Percentiles rank a stretch among this genome's conserved stretches.
Evolutionary conservation across 768 basidiomycete species (phyloP).

Genomic region (Grammothele lineata): DNA sequence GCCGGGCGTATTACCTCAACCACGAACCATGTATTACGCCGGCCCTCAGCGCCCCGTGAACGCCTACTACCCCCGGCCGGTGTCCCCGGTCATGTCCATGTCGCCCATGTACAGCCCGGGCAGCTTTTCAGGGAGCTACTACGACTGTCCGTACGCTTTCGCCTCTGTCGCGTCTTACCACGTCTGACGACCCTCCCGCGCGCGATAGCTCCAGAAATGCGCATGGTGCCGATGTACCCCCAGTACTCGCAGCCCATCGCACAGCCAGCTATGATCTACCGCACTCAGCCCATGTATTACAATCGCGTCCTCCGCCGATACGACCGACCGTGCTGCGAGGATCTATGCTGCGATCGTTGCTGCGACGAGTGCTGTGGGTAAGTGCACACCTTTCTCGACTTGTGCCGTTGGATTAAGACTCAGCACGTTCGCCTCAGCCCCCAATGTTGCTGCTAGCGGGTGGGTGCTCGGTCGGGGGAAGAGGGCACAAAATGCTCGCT

Average conservation of each 20-base stretch:
- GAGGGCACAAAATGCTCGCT: no score
- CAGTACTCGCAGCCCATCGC: slow-evolving; percentile 22
- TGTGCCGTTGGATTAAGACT: background rate
- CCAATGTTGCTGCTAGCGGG: slow-evolving; percentile 4
- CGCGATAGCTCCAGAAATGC: slow-evolving; percentile 24
- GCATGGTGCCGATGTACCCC: slow-evolving; percentile 18
- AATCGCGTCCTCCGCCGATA: slow-evolving; percentile 8
- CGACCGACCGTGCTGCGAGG: slow-evolving; percentile 14
- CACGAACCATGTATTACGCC: slow-evolving; percentile 19
- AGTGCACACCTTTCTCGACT: no score
- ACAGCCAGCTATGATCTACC: slow-evolving; percentile 23
- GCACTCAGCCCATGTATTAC: slow-evolving; percentile 15
- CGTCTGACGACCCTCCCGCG: background rate
- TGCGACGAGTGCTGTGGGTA: slow-evolving; percentile 19
- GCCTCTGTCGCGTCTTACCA: background rate
- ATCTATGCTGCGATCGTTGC: slow-evolving; percentile 17
- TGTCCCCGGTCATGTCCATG: slow-evolving; percentile 16
- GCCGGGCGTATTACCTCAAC: background rate
- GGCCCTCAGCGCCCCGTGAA: slow-evolving; percentile 21
- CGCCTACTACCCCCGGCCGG: slow-evolving; percentile 19
- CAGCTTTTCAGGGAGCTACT: slow-evolving; percentile 18
- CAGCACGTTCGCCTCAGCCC: background rate
- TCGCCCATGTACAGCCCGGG: slow-evolving; percentile 18
- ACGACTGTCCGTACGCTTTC: slow-evolving; percentile 16
- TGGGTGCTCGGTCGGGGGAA: no score